Percentiles rank a stretch among this genome's conserved stretches.
These are phyloP conservation scores for Didymella pomorum DNA, from an alignment of 2,329 filamentous ascomycete species.

Conservation along the genomic window DNA sequence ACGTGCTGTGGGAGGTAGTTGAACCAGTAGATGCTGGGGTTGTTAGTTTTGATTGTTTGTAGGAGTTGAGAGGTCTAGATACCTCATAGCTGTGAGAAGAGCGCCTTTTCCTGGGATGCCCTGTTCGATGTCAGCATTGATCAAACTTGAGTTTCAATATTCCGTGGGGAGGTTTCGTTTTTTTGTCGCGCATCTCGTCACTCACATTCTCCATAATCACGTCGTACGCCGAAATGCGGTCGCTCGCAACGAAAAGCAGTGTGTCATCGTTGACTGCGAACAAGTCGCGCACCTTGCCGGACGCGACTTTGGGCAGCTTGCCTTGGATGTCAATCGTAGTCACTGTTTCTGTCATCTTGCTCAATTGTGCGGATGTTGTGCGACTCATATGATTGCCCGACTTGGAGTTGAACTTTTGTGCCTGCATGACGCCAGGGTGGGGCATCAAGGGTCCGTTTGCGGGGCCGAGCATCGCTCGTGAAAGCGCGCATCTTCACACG, in stretches of 20 bases:
- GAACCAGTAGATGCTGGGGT: constrained; percentile 68
- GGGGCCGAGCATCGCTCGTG: constrained; percentile 6
- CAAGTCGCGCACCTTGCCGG: constrained; percentile 82
- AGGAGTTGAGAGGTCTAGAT: constrained; percentile 8
- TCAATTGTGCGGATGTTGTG: constrained; percentile 11
- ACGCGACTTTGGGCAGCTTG: constrained; percentile 59
- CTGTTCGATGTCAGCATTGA: constrained; percentile 47
- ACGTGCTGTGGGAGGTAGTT: constrained; percentile 64
- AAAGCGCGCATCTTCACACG: background rate
- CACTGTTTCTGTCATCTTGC: constrained; percentile 29
- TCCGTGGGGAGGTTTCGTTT: too few relatives aligned
- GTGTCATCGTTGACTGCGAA: constrained; percentile 74
- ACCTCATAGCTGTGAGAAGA: constrained; percentile 71
- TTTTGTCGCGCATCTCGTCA: constrained; percentile 1
- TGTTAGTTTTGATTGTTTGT: constrained; percentile 2
- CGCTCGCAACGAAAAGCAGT: constrained; percentile 83
- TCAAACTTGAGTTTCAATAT: too few relatives aligned
- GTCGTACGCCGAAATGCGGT: constrained; percentile 96
- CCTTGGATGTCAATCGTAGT: constrained; percentile 47
- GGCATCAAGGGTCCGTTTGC: constrained; percentile 16
- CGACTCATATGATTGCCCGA: constrained; percentile 16
- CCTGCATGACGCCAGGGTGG: constrained; percentile 28
- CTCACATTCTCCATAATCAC: constrained; percentile 81
- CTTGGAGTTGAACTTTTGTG: constrained; percentile 31
- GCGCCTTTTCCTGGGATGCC: constrained; percentile 73